A percentile compares a stretch with the other conserved stretches of the same genome.
Evolutionary conservation across 768 basidiomycete genomes (phyloP).

Genomic region (Mycena haematopus): DNA sequence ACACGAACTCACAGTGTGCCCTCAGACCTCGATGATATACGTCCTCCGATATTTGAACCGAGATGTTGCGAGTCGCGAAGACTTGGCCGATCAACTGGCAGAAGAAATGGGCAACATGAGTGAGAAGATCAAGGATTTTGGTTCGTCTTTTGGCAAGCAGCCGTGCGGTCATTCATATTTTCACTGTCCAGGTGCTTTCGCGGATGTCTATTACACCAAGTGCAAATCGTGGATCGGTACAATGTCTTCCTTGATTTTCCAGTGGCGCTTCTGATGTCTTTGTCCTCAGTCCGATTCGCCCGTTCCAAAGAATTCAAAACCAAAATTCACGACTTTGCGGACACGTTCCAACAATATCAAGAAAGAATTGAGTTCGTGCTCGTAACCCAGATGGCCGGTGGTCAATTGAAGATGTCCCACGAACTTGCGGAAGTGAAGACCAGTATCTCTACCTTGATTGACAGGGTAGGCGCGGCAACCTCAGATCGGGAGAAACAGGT

Average conservation of each 20-base stretch:
- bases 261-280: background rate
- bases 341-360: background rate
- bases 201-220: constrained; percentile 18
- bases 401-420: background rate
- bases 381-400: background rate
- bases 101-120: constrained; percentile 13
- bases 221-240: constrained; percentile 18
- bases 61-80: background rate
- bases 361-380: background rate
- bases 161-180: background rate
- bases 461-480: background rate
- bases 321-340: background rate
- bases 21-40: constrained; percentile 22
- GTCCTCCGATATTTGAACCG: constrained; percentile 12
- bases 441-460: background rate
- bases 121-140: constrained; percentile 16
- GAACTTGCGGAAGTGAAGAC: background rate
- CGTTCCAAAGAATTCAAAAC: background rate
- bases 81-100: constrained; percentile 3
- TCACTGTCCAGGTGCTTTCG: constrained; percentile 2
- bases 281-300: background rate
- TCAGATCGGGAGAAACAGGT: background rate
- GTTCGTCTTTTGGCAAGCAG: background rate
- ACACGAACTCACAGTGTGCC: no score
- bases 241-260: background rate